Conservation (phyloP, 2,329 filamentous ascomycete species). For the Sclerotinia nivalis region DNA sequence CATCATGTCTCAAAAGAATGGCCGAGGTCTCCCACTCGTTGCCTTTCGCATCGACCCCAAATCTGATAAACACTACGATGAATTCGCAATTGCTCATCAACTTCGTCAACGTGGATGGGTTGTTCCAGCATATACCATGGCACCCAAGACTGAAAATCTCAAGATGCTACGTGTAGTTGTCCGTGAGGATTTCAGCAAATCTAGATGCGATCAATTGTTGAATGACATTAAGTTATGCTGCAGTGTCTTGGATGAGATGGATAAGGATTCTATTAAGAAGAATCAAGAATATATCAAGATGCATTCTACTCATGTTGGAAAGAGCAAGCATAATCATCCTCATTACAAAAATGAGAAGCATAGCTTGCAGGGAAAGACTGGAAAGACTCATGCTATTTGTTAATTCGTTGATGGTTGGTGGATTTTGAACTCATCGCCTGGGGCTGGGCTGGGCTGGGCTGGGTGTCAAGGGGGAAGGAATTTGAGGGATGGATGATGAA, state of each 20-base stretch:
- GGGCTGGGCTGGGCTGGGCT: neutral
- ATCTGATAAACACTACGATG: slow-evolving; percentile 62
- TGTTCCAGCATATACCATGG: slow-evolving; percentile 96
- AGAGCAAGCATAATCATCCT: slow-evolving; percentile 50
- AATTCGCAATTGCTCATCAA: slow-evolving; percentile 80
- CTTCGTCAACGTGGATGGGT: slow-evolving; percentile 88
- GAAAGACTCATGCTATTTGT: slow-evolving; percentile 87
- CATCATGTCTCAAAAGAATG: slow-evolving; percentile 80
- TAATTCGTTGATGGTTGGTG: slow-evolving; percentile 43
- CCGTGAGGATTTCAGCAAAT: slow-evolving; percentile 85
- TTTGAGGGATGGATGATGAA: neutral
- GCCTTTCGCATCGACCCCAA: slow-evolving; percentile 75
- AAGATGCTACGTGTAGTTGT: slow-evolving; percentile 94
- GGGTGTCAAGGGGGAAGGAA: neutral
- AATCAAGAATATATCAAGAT: slow-evolving; percentile 65
- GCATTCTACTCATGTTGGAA: slow-evolving; percentile 54
- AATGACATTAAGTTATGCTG: slow-evolving; percentile 77
- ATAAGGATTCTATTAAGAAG: slow-evolving; percentile 67
- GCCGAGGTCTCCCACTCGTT: slow-evolving; percentile 81
- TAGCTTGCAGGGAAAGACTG: slow-evolving; percentile 83
- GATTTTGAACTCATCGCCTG: neutral
- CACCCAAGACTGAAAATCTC: slow-evolving; percentile 65
- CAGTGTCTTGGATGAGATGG: slow-evolving; percentile 70
- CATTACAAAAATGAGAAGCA: slow-evolving; percentile 74
- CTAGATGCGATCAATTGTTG: slow-evolving; percentile 77